These are phyloP conservation scores for Aspergillus felis DNA, from an alignment of 2,329 filamentous ascomycete species.

Conservation along the genomic window DNA sequence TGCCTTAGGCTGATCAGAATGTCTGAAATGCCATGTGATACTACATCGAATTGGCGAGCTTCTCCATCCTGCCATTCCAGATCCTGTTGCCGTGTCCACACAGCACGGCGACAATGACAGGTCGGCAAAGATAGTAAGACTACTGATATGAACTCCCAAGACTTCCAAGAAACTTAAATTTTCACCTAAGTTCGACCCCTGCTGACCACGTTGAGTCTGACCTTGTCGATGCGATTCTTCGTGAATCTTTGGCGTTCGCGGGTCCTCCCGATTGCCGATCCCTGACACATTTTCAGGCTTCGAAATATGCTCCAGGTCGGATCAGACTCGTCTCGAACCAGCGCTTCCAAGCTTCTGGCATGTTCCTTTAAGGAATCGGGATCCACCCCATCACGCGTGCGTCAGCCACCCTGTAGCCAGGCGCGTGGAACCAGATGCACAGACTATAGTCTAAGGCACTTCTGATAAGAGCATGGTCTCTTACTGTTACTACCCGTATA, in stretches of 20 bases:
- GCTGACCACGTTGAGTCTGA: neutral
- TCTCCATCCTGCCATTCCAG: neutral
- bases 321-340: neutral
- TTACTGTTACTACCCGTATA: neutral
- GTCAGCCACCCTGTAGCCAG: neutral
- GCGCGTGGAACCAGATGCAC: neutral
- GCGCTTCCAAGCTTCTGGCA: neutral
- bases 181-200: neutral
- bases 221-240: neutral
- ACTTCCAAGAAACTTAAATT: neutral
- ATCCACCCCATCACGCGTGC: neutral
- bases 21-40: neutral
- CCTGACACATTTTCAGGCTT: conserved; percentile 15
- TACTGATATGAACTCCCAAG: neutral
- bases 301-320: neutral
- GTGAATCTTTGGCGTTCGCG: conserved; percentile 7
- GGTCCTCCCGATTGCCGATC: conserved; percentile 5
- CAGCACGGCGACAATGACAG: no score
- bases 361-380: neutral
- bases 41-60: neutral
- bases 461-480: no score
- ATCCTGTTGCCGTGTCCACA: no score
- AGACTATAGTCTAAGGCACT: neutral
- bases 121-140: neutral
- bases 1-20: neutral